These are phyloP conservation scores for Hymenoscyphus occultus DNA, from an alignment of 2,329 filamentous ascomycete species.

Conservation along the genomic window DNA sequence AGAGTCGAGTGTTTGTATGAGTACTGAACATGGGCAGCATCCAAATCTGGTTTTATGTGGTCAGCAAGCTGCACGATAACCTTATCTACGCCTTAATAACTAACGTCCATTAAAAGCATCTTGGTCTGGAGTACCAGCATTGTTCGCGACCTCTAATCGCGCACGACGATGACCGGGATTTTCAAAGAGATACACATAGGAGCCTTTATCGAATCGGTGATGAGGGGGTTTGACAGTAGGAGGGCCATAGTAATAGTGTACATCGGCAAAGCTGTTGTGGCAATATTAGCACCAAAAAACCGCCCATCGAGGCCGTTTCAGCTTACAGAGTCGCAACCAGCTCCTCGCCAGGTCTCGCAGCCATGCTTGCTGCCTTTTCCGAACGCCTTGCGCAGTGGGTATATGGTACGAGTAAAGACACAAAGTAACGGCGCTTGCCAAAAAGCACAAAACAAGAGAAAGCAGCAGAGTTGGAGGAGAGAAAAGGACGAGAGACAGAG, in stretches of 20 bases:
- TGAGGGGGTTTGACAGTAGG: conserved; percentile 66
- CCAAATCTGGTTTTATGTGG: conserved; percentile 52
- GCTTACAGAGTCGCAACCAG: conserved; percentile 51
- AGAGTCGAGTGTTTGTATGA: conserved; percentile 72
- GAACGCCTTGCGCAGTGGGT: not conserved
- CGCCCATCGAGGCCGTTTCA: not conserved
- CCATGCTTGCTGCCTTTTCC: conserved; percentile 41
- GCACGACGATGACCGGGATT: conserved; percentile 64
- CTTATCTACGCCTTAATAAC: conserved; percentile 34
- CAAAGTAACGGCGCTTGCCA: not conserved
- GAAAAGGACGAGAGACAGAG: not conserved
- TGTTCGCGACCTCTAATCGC: conserved; percentile 73
- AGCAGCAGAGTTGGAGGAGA: not conserved
- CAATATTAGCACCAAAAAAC: not conserved
- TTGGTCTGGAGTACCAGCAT: conserved; percentile 70
- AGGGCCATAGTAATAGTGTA: conserved; percentile 77
- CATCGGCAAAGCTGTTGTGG: conserved; percentile 64
- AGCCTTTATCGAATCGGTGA: conserved; percentile 76
- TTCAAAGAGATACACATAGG: conserved; percentile 78
- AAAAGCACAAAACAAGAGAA: not conserved
- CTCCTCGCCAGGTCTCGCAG: conserved; percentile 48
- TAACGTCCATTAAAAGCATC: conserved; percentile 76
- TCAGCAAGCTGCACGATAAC: not conserved
- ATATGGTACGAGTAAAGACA: not conserved
- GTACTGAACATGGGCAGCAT: conserved; percentile 62